Evolutionary conservation across 768 basidiomycete genomes (phyloP), one percentile per base, ranked within the genome.

Genomic region (Xerocomus spinulosus): DNA sequence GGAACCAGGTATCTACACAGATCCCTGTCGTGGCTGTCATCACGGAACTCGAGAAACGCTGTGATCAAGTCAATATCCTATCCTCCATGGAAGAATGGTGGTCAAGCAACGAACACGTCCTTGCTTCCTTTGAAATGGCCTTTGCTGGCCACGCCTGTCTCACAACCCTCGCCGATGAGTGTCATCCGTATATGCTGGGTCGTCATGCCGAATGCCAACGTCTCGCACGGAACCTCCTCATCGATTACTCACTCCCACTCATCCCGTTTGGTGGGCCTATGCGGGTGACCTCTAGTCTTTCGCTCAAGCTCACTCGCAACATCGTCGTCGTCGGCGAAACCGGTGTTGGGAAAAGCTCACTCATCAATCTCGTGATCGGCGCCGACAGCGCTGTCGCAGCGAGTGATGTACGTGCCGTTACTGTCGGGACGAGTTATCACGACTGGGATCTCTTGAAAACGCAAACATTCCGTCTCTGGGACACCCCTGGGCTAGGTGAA

Each of bases 261-360:
- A 32, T 40, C n/a, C 26, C 46, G 1, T 40, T 39, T 5, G 17
- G 21, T 7, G 48, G 21, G 8, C 30, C 52, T 12, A 30, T 28
- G 25, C 43, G 43, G 24, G 23, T n/a, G 29, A 39, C 36, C 6
- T 57, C 58, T 9, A 60, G 32, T 26, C 33, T 48, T 30, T 48
- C 54, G 5, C 23, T 48, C 40, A 62, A 56, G n/a, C 49, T 53
- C 33, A 57, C 52, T 24, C 51, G 53, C 37, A 63, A 70, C 42
- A 48, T 75, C 40, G 55, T 76, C 38, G 40, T 75, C 17, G 73
- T 75, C 14, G 73, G 73, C 4, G 69, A 72, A 50, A 66, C 66
- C 0, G 74, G 59, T 18, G 54, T 46, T 5, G 59, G 59, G 21
- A 61, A 61, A 48, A 60, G 60, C 34, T 62, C 59, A 3, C 29